Conservation (phyloP, 164 flowering plant species). For the Magnolia kwangsiensis region DNA sequence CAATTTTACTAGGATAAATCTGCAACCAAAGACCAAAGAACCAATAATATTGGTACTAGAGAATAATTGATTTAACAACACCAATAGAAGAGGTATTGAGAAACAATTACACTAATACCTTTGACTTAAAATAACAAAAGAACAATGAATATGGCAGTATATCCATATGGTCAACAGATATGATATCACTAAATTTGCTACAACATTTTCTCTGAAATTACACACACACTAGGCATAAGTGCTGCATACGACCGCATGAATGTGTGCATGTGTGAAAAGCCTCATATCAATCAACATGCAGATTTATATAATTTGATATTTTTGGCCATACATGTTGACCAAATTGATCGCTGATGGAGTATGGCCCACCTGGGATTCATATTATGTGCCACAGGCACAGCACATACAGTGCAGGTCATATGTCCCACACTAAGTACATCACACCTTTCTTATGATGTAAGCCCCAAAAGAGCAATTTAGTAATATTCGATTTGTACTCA, state of each 20-base stretch:
- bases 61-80: background rate
- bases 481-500: background rate
- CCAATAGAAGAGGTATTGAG: background rate
- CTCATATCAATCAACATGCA: background rate
- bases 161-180: background rate
- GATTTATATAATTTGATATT: too few species aligned
- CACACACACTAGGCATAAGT: background rate
- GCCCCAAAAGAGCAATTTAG: background rate
- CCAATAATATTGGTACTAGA: background rate
- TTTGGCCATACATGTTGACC: background rate
- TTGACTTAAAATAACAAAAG: background rate
- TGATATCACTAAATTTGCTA: background rate
- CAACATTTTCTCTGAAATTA: background rate
- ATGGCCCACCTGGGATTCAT: too few species aligned
- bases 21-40: constrained; percentile 30
- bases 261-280: background rate
- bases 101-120: background rate
- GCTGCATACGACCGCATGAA: background rate
- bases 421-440: too few species aligned
- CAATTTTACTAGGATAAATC: constrained; percentile 54
- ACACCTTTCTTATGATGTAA: background rate
- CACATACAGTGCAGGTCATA: too few species aligned
- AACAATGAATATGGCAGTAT: background rate
- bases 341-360: too few species aligned
- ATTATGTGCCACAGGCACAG: too few species aligned